Evolutionary conservation across 1,284 basidiomycete species (phyloP), one percentile per base, ranked within the genome.

Genomic region (Paramarasmius palmivorus): DNA sequence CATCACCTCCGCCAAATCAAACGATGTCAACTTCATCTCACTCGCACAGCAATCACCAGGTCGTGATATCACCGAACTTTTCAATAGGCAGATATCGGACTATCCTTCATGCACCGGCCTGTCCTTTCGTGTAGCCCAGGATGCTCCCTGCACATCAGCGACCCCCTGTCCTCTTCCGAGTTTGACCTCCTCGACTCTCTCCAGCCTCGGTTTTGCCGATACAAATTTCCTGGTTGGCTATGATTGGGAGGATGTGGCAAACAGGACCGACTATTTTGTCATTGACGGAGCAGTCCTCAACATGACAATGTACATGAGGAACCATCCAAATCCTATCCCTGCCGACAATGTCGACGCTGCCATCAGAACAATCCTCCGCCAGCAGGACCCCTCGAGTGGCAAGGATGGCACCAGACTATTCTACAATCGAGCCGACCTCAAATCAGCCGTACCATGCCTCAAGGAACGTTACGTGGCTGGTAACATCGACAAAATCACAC

Each of bases 221-320:
- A 90, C 88, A 6, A 72, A 74, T 0, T 75, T 82, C 49, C 72
- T 84, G 51, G 86, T 92, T 35, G 95, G 94, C 10, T 97, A 95
- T 67, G 85, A 88, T 54, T 98, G 95, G 95, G 78, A 81, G 36
- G 90, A 96, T 64, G 87, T 97, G 29, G 78, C 86, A 1, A 64
- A 63, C 25, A 72, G 90, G 19, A 61, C 74, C 35, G 83, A 89
- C 66, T 95, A 90, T 70, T 73, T 97, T 60, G 94, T 98, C 37
- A 73, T 99, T 54, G 94, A 98, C 64, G 97, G 97, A 23, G 81
- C 85, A 35, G 97, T 99, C 34, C 86, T 99, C 66, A 98, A 99
- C 73, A 84, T 99, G 76, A 78, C 79, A 45, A 88, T 95, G 1
- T 99, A 99, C 77, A 76, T 98, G 56, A 69, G 73, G 15, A 78